These are phyloP conservation scores for Didymella segeticola DNA, from an alignment of 2,329 filamentous ascomycete genomes.

Conservation along the genomic window DNA sequence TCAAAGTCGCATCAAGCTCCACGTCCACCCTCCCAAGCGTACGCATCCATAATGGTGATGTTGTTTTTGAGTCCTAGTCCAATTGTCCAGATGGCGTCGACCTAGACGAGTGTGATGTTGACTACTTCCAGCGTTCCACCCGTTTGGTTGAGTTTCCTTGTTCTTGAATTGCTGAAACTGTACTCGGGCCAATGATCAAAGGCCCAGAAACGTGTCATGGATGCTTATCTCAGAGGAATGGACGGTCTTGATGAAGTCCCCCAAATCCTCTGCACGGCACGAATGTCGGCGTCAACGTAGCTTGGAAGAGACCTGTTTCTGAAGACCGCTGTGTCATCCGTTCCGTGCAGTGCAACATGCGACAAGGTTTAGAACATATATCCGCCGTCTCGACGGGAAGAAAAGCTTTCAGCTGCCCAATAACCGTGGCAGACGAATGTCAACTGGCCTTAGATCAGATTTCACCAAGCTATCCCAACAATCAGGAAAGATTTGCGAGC, in stretches of 20 bases:
- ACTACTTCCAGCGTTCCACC: slow-evolving; percentile 11
- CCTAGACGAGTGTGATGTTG: background rate
- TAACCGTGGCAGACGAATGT: too few relatives aligned
- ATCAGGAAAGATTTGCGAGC: background rate
- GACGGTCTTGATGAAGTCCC: background rate
- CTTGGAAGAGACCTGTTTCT: background rate
- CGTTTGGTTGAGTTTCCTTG: slow-evolving; percentile 26
- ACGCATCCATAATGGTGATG: slow-evolving; percentile 28
- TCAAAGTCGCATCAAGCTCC: slow-evolving; percentile 33
- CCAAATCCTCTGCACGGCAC: background rate
- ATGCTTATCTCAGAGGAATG: background rate
- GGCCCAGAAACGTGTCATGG: background rate
- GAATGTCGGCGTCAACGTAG: background rate
- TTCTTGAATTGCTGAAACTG: background rate
- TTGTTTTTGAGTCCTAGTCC: slow-evolving; percentile 24
- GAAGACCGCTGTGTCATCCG: slow-evolving; percentile 39
- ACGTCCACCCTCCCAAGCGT: slow-evolving; percentile 30
- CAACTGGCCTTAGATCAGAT: too few relatives aligned
- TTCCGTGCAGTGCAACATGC: too few relatives aligned
- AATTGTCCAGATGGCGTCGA: background rate
- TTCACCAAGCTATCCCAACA: slow-evolving; percentile 42
- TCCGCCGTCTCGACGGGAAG: too few relatives aligned
- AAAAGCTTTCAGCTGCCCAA: too few relatives aligned
- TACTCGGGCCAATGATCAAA: background rate
- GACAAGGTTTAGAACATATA: too few relatives aligned